A percentile compares a stretch with the other conserved stretches of the same genome.
phyloP scores from a whole-genome alignment of 208 protist species.

The Leishmania tropica region DNA sequence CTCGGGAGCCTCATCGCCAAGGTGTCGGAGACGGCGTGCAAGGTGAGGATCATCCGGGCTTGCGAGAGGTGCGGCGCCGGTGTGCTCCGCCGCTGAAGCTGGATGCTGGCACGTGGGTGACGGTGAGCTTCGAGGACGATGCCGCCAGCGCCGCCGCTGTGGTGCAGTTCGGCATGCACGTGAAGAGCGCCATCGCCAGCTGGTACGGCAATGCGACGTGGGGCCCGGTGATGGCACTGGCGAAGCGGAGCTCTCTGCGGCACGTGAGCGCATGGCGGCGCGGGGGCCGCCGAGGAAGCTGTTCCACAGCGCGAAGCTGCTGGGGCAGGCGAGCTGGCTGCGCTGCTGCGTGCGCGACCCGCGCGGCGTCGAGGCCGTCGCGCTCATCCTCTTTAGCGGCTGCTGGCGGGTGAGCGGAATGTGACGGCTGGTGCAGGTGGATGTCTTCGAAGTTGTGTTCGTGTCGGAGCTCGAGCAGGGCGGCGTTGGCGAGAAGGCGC shows the following conservation, averaged over 20 bases:
- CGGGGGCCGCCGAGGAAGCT: slow-evolving; percentile 54
- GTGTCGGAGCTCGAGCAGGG: no score
- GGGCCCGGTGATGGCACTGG: no score
- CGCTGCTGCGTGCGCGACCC: slow-evolving; percentile 37
- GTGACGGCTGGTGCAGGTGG: no score
- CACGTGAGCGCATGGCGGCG: slow-evolving; percentile 51
- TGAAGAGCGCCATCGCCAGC: slow-evolving; percentile 68
- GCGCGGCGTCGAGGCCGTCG: not conserved
- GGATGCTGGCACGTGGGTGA: no score
- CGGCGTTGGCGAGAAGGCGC: not conserved
- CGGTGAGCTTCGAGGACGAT: no score
- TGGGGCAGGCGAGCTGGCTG: slow-evolving; percentile 66
- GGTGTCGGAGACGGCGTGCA: slow-evolving; percentile 58
- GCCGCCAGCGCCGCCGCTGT: no score
- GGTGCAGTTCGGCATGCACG: no score
- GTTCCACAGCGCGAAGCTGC: slow-evolving; percentile 61
- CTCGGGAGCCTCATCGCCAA: slow-evolving; percentile 50
- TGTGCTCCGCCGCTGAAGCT: no score
- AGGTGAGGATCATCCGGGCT: slow-evolving; percentile 27
- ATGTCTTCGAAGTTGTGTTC: no score
- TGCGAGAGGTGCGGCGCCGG: slow-evolving; percentile 8
- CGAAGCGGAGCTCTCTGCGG: no score
- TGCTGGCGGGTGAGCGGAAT: no score
- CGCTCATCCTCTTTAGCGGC: no score
- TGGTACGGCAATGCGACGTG: slow-evolving; percentile 83